Percentiles rank a stretch among this genome's conserved stretches.
phyloP scores from a whole-genome alignment of 1,284 basidiomycete genomes.

The Cutaneotrichosporon sp. region DNA sequence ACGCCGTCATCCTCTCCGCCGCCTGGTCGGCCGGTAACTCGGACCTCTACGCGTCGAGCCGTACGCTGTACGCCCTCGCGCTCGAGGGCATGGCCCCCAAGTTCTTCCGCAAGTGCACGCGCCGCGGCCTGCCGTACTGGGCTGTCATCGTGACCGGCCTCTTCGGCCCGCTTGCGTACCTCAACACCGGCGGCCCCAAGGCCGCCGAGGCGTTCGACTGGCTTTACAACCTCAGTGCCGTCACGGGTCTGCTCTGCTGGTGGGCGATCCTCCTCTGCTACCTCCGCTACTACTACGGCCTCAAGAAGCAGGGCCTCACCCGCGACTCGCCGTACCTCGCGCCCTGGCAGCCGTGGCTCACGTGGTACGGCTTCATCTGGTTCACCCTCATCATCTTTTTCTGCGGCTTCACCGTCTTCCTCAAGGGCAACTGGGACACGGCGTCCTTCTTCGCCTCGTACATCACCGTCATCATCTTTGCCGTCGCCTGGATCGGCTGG shows the following conservation, averaged over 20 bases:
- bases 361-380: constrained; percentile 32
- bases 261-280: constrained; percentile 70
- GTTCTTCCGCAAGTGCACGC: constrained; percentile 58
- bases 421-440: constrained; percentile 60
- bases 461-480: constrained; percentile 40
- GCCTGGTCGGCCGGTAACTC: constrained; percentile 85
- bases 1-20: constrained; percentile 63
- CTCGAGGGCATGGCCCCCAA: constrained; percentile 68
- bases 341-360: constrained; percentile 23
- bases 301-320: constrained; percentile 62
- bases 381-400: constrained; percentile 44
- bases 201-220: constrained; percentile 57
- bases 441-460: constrained; percentile 53
- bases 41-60: constrained; percentile 75
- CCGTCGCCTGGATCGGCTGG: constrained; percentile 63
- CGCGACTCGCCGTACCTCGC: constrained; percentile 61
- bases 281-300: constrained; percentile 69
- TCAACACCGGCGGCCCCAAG: constrained; percentile 51
- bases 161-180: constrained; percentile 61
- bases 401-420: constrained; percentile 59
- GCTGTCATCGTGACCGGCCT: constrained; percentile 60
- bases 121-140: constrained; percentile 68
- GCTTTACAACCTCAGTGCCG: constrained; percentile 68
- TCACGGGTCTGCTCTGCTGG: constrained; percentile 71
- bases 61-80: constrained; percentile 79